A percentile compares a stretch with the other conserved stretches of the same genome.
These are phyloP conservation scores for Vanilla planifolia DNA, from an alignment of 106 monocot genomes.

Conservation along the genomic window DNA sequence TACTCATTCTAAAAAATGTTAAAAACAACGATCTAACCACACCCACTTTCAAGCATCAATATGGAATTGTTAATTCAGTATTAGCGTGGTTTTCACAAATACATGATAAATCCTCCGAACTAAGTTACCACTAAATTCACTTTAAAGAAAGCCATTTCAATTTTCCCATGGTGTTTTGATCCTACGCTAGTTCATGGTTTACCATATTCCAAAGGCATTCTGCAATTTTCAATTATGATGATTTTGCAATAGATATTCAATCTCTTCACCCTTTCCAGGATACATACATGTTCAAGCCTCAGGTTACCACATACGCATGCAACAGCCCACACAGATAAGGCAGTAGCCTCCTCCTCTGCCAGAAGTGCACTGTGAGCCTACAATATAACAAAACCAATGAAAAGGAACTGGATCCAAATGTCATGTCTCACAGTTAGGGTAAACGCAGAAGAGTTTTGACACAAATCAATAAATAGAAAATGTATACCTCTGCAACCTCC, in stretches of 20 bases:
- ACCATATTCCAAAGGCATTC: background rate
- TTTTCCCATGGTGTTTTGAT: too few species aligned
- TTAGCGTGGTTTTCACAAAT: too few species aligned
- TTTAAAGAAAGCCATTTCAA: too few species aligned
- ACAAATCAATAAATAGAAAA: background rate
- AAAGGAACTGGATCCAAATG: background rate
- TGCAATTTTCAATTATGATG: background rate
- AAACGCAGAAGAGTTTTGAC: background rate
- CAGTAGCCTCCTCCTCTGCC: constrained; percentile 88
- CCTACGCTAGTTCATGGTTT: constrained; percentile 1
- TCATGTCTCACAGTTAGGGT: background rate
- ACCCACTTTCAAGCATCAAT: too few species aligned
- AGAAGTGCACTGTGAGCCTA: constrained; percentile 74
- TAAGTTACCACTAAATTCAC: too few species aligned
- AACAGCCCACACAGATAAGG: constrained; percentile 87
- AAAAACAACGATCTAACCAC: too few species aligned
- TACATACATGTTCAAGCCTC: constrained; percentile 92
- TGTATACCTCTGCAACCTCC: constrained; percentile 73
- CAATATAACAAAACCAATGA: constrained; percentile 7
- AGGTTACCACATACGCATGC: constrained; percentile 92
- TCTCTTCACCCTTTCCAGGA: background rate
- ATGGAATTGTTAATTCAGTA: too few species aligned
- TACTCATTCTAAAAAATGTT: too few species aligned
- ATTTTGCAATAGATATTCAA: background rate
- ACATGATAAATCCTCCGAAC: too few species aligned